Evolutionary conservation across 2,329 filamentous ascomycete species (phyloP).

Genomic region (Dothiorella sarmentorum): DNA sequence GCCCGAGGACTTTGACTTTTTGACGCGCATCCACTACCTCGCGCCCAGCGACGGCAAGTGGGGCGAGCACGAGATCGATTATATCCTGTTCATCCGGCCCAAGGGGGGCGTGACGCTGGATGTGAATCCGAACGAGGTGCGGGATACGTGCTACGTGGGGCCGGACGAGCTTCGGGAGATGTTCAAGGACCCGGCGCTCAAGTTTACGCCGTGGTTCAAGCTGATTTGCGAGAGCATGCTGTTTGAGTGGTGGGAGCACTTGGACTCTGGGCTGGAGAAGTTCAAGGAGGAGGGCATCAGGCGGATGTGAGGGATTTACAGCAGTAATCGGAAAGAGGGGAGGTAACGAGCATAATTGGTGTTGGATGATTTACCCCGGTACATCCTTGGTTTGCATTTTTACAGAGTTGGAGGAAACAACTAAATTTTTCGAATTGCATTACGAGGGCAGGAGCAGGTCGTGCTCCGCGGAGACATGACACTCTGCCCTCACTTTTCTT

Average conservation of each 20-base stretch:
- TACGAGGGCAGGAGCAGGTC: too few relatives aligned
- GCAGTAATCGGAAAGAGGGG: too few relatives aligned
- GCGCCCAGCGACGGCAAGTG: conserved; percentile 95
- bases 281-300: conserved; percentile 87
- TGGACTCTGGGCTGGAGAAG: conserved; percentile 76
- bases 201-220: conserved; percentile 99
- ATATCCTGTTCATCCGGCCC: conserved; percentile 90
- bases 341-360: not conserved
- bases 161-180: conserved; percentile 77
- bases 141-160: conserved; percentile 78
- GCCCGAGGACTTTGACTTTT: conserved; percentile 84
- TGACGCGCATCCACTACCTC: conserved; percentile 97
- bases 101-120: conserved; percentile 77
- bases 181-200: conserved; percentile 75
- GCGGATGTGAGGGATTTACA: conserved; percentile 75
- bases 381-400: not conserved
- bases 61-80: conserved; percentile 99
- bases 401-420: not conserved
- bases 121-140: conserved; percentile 83
- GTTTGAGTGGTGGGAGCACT: conserved; percentile 93
- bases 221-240: conserved; percentile 97
- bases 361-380: not conserved
- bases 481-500: too few relatives aligned
- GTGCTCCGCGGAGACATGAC: too few relatives aligned
- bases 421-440: not conserved